Base-by-base conservation (phyloP, 495 filamentous ascomycete species). In the Cenococcum geophilum region DNA sequence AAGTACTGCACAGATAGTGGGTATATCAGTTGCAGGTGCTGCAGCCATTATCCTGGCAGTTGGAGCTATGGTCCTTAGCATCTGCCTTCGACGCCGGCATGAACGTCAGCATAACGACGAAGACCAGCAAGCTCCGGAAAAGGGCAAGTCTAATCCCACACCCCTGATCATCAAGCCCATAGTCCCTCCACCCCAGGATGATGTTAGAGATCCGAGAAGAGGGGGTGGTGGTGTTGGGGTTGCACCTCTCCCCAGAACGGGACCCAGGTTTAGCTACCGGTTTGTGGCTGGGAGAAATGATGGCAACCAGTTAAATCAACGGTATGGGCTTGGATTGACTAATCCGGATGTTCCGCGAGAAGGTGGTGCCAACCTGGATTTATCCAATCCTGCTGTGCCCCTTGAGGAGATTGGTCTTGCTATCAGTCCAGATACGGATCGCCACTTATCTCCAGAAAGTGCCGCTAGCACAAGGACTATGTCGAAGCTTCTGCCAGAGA, bases 1-100 rank as follows among this genome's bases (percentile, higher is more conserved):
- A 65, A 63, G 45, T 20, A 64, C 68, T 8, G 64, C 68, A 37
- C 68, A 70, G 47, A 70, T 70, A 21, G 59, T 59, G 27, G 68
- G 68, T 11, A 51, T 70, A 35, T 62, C 68, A 20, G 61, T 70
- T n/a, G 68, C 68, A 35, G 64, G 57, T n/a, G 58, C 55, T 25
- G 68, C 64, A 22, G 55, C 62, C 4, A 60, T 70, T 40, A 65
- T 68, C 37, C 1, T 70, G 9, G 64, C 68, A 16, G 63, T 68
- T 47, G 65, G 64, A 36, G 59, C 63, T 36, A 68, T 70, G 59
- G 57, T 58, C 43, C 40, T 68, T 8, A 68, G 66, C 58, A 58
- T 68, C 62, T 68, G 32, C 45, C 55, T 68, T 1, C 45, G 66
- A 42, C 59, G 56, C 34, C 54, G 66, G 20, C 63, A 55, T 62